Evolutionary conservation across 768 basidiomycete species (phyloP).

Genomic region (Lyophyllum atratum): DNA sequence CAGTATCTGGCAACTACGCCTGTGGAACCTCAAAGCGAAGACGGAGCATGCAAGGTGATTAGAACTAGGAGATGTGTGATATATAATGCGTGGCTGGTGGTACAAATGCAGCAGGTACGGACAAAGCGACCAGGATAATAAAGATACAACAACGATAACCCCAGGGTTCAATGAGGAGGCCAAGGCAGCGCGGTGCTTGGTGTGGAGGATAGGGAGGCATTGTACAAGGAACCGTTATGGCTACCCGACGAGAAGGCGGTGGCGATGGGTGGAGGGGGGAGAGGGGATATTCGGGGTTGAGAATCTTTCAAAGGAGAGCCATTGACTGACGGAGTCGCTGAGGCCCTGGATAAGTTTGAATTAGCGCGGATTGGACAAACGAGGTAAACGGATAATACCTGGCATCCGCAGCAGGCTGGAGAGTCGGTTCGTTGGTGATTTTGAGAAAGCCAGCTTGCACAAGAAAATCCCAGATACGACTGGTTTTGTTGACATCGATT

Average conservation of each 20-base stretch:
- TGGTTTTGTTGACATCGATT: conserved; percentile 92
- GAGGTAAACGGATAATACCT: conserved; percentile 31
- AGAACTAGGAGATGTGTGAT: conserved; percentile 6
- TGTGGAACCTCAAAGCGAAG: not conserved
- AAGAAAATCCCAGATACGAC: conserved; percentile 90
- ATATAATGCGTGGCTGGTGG: conserved; percentile 16
- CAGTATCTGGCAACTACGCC: too few relatives aligned
- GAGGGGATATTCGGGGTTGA: conserved; percentile 20
- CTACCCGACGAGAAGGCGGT: conserved; percentile 34
- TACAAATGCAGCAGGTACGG: conserved; percentile 19
- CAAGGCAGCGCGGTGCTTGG: conserved; percentile 19
- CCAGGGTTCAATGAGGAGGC: conserved; percentile 12
- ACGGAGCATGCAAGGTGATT: not conserved
- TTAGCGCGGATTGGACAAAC: not conserved
- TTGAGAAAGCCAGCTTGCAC: conserved; percentile 83
- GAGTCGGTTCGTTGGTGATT: conserved; percentile 56
- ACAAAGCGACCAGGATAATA: conserved; percentile 12
- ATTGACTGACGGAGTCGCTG: conserved; percentile 23
- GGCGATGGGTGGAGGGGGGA: conserved; percentile 32
- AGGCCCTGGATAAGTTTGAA: conserved; percentile 1
- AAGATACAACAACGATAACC: conserved; percentile 1
- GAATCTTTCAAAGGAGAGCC: conserved; percentile 39
- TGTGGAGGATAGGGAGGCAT: conserved; percentile 31
- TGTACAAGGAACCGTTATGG: conserved; percentile 40
- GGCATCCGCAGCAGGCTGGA: conserved; percentile 33